phyloP scores from a whole-genome alignment of 306 rosid species.

The Begonia loranthoides region DNA sequence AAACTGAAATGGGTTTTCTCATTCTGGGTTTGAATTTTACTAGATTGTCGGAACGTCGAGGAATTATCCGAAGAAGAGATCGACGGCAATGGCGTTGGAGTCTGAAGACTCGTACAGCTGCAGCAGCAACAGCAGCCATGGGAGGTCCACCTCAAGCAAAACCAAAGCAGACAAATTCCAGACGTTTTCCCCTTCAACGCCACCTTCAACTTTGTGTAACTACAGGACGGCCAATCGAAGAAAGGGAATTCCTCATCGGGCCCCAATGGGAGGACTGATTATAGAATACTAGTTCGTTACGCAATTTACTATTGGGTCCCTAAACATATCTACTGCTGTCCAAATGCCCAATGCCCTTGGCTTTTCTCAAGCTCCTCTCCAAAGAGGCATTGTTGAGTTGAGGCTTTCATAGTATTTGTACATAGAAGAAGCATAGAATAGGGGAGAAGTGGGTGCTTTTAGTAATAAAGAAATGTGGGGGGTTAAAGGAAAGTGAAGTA shows the following conservation, averaged over 20 bases:
- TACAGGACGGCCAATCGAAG: conserved; percentile 80
- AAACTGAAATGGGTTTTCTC: too few species aligned
- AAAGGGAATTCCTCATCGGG: conserved; percentile 93
- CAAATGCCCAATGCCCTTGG: conserved; percentile 13
- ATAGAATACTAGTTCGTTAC: conserved; percentile 59
- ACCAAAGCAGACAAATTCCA: conserved; percentile 14
- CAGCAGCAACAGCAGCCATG: conserved; percentile 47
- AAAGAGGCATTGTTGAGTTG: too few species aligned
- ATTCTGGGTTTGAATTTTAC: too few species aligned
- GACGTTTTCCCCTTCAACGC: conserved; percentile 86
- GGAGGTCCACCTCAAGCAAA: conserved; percentile 19
- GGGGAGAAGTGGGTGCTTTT: conserved; percentile 6
- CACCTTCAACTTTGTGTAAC: conserved; percentile 73
- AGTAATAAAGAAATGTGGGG: conserved; percentile 28
- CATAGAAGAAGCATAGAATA: conserved; percentile 31
- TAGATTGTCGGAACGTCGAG: conserved; percentile 74
- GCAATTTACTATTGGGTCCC: conserved; percentile 12
- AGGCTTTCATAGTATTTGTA: conserved; percentile 23
- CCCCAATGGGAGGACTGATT: conserved; percentile 84
- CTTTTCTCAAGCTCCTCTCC: conserved; percentile 13
- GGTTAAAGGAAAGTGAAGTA: conserved; percentile 8
- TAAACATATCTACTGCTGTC: neutral
- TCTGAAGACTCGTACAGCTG: conserved; percentile 76
- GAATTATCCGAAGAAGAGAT: conserved; percentile 36
- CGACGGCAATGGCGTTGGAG: conserved; percentile 45